Conservation (phyloP, 1,284 basidiomycete species). For the Ganoderma multipileum region DNA sequence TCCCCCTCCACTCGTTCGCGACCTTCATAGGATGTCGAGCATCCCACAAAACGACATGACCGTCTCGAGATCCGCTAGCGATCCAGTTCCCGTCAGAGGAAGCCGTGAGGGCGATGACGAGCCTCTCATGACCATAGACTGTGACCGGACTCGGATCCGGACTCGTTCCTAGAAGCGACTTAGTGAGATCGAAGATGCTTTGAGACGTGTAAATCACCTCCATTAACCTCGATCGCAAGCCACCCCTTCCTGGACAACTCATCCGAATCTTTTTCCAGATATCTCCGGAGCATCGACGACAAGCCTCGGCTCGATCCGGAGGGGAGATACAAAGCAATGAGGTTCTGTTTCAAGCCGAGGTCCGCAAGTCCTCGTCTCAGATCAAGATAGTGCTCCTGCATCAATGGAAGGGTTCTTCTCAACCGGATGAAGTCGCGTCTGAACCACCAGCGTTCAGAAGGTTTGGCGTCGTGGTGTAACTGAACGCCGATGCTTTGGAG, state of each 20-base stretch:
- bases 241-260: not conserved
- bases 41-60: not conserved
- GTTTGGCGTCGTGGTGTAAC: not conserved
- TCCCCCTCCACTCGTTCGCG: not conserved
- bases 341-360: not conserved
- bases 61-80: not conserved
- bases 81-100: not conserved
- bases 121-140: not conserved
- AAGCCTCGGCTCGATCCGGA: no score
- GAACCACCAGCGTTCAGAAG: no score
- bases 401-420: not conserved
- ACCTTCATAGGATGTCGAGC: not conserved
- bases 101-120: not conserved
- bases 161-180: not conserved
- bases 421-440: no score
- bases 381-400: not conserved
- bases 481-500: not conserved
- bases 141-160: no score
- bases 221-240: not conserved
- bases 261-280: not conserved
- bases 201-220: not conserved
- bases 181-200: not conserved
- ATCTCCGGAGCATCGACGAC: not conserved
- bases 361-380: not conserved
- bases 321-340: not conserved